phyloP scores from a whole-genome alignment of 1,284 basidiomycete species.

The Ganoderma resinaceum region DNA sequence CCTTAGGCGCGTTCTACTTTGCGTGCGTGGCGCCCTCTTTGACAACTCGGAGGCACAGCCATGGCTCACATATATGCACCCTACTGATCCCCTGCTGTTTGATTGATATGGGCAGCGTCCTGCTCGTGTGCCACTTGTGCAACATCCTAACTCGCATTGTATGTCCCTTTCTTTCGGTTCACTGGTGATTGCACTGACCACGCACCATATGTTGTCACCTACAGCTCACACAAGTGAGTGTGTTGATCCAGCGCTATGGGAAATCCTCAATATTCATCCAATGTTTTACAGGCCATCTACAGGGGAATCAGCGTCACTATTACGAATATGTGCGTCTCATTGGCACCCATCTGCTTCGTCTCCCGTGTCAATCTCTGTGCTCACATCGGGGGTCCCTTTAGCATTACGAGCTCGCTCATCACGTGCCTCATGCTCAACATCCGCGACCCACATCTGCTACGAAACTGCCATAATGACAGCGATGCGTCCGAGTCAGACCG shows the following conservation, averaged over 20 bases:
- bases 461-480: neutral
- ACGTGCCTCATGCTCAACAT: conserved; percentile 11
- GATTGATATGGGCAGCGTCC: neutral
- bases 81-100: neutral
- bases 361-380: too few species aligned
- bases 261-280: neutral
- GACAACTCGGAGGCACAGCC: neutral
- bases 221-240: neutral
- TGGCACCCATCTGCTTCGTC: too few species aligned
- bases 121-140: conserved; percentile 2
- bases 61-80: neutral
- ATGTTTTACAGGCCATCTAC: neutral
- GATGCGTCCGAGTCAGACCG: neutral
- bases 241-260: neutral
- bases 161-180: neutral
- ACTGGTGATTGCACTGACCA: neutral
- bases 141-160: conserved; percentile 2
- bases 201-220: too few species aligned
- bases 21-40: neutral
- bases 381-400: neutral
- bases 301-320: conserved; percentile 10
- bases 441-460: conserved; percentile 1
- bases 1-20: conserved; percentile 5
- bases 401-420: conserved; percentile 5
- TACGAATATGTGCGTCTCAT: conserved; percentile 4